A percentile compares a stretch with the other conserved stretches of the same genome.
Evolutionary conservation across 2,329 filamentous ascomycete species (phyloP).

Genomic region (Aspergillus bombycis): DNA sequence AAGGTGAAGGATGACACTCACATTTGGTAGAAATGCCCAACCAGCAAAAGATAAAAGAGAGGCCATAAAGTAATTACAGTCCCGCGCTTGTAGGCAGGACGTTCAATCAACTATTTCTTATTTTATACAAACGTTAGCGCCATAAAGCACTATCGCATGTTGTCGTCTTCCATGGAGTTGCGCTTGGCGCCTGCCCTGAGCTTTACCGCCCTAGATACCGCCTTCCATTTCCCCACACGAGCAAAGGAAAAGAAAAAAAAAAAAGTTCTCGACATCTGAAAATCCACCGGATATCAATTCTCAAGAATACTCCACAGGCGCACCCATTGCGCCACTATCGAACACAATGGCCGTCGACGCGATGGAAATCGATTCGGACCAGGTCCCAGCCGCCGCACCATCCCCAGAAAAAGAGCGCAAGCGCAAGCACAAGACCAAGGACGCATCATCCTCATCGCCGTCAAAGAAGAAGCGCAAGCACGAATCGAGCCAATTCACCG

Average conservation of each 20-base stretch:
- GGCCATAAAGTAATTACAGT: constrained; percentile 34
- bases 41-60: constrained; percentile 59
- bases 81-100: not conserved
- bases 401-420: constrained; percentile 43
- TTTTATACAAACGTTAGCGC: not conserved
- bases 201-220: constrained; percentile 21
- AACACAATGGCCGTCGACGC: constrained; percentile 41
- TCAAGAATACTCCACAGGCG: constrained; percentile 6
- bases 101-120: not conserved
- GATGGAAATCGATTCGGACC: constrained; percentile 43
- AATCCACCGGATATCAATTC: constrained; percentile 3
- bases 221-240: constrained; percentile 14
- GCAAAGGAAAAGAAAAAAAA: constrained; percentile 24
- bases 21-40: constrained; percentile 66
- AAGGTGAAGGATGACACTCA: constrained; percentile 39
- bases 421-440: constrained; percentile 51
- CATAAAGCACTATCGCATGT: constrained; percentile 3
- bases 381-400: constrained; percentile 21
- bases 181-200: not conserved
- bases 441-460: constrained; percentile 40
- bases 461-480: constrained; percentile 48
- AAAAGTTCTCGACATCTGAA: constrained; percentile 26
- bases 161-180: constrained; percentile 5
- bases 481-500: constrained; percentile 24
- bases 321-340: constrained; percentile 16